A percentile compares a stretch with the other conserved stretches of the same genome.
phyloP scores from a whole-genome alignment of 441 rosid species.

The Rhodomyrtus psidioides region DNA sequence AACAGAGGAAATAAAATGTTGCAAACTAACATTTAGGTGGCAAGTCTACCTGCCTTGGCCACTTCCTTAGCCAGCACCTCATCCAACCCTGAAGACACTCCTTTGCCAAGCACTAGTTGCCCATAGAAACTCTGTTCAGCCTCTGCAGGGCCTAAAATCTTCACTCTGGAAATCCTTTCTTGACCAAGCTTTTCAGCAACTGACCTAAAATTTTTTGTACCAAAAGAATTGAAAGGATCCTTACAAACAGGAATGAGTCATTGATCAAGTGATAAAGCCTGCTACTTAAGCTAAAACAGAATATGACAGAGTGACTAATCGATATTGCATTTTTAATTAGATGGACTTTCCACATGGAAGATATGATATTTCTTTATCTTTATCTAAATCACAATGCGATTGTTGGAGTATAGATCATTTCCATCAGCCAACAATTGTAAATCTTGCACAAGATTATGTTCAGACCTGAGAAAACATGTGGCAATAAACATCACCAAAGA shows the following conservation, averaged over 20 bases:
- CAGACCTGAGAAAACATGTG: not conserved
- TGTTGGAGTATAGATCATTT: not conserved
- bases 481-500: not conserved
- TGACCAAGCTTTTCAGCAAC: conserved; percentile 70
- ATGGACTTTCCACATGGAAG: not conserved
- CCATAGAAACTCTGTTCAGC: conserved; percentile 70
- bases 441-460: not conserved
- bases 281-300: not conserved
- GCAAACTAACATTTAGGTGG: not conserved
- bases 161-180: conserved; percentile 52
- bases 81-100: conserved; percentile 49
- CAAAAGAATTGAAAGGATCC: not conserved
- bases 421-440: not conserved
- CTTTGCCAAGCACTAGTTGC: conserved; percentile 61
- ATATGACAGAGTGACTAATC: not conserved
- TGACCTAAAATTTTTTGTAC: conserved; percentile 35
- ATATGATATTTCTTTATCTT: not conserved
- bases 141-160: conserved; percentile 57
- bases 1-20: not conserved
- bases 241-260: not conserved
- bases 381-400: not conserved
- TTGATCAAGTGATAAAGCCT: not conserved
- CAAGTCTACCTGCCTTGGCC: conserved; percentile 54
- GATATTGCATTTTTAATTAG: not conserved
- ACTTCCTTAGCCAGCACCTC: conserved; percentile 78